These are phyloP conservation scores for Panaeolus cyanescens DNA, from an alignment of 768 basidiomycete genomes.

Conservation along the genomic window DNA sequence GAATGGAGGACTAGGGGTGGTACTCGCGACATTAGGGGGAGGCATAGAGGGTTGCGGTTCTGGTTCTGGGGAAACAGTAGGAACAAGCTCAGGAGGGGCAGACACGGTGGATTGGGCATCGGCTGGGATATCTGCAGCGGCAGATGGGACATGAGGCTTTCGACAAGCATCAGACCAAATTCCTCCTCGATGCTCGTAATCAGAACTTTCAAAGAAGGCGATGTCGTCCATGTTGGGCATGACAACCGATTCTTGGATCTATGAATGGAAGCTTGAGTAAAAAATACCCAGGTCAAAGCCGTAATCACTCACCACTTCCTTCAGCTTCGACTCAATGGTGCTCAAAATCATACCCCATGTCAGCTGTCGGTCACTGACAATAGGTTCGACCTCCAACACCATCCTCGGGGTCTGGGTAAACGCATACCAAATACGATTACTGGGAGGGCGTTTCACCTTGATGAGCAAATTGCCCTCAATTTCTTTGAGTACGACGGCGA, in stretches of 20 bases:
- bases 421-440: conserved; percentile 93
- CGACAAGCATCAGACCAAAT: conserved; percentile 79
- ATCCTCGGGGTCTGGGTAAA: conserved; percentile 91
- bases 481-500: conserved; percentile 86
- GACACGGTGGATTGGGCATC: conserved; percentile 37
- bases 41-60: neutral
- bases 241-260: conserved; percentile 95
- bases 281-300: neutral
- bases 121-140: conserved; percentile 19
- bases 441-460: conserved; percentile 92
- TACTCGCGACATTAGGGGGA: neutral
- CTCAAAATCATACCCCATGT: conserved; percentile 92
- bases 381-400: conserved; percentile 87
- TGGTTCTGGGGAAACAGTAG: conserved; percentile 3
- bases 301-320: conserved; percentile 73
- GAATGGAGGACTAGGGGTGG: conserved; percentile 3
- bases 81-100: conserved; percentile 33
- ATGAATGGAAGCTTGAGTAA: neutral
- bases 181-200: conserved; percentile 74
- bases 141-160: conserved; percentile 20
- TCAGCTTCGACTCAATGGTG: conserved; percentile 86
- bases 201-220: conserved; percentile 84
- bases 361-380: conserved; percentile 92
- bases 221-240: conserved; percentile 99
- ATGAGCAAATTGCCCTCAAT: conserved; percentile 90